Conservation (phyloP, 2,329 filamentous ascomycete species). For the Zarea fungicola region DNA sequence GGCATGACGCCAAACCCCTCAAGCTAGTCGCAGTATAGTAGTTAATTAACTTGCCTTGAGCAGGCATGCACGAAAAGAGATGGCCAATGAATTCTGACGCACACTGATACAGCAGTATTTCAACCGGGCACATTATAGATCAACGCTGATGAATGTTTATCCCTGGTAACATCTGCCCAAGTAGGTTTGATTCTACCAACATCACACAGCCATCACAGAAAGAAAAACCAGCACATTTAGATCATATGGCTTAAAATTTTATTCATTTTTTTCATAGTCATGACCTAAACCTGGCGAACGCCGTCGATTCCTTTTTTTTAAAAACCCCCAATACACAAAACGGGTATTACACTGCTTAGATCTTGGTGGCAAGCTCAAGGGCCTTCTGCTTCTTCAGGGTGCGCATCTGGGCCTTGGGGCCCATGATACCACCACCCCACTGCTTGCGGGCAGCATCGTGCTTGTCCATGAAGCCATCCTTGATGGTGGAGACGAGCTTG, state of each 20-base stretch:
- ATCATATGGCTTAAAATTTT: slow-evolving; percentile 28
- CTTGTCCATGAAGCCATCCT: slow-evolving; percentile 97
- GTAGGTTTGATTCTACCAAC: background rate
- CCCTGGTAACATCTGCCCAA: background rate
- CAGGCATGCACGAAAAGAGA: no score
- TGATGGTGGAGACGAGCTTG: slow-evolving; percentile 93
- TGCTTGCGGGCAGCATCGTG: slow-evolving; percentile 84
- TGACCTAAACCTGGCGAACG: slow-evolving; percentile 37
- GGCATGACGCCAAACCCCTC: no score
- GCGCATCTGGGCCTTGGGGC: slow-evolving; percentile 80
- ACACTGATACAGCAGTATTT: no score
- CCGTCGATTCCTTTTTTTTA: slow-evolving; percentile 28
- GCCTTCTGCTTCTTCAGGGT: slow-evolving; percentile 89
- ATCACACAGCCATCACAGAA: background rate
- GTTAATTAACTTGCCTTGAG: no score
- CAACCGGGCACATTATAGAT: no score
- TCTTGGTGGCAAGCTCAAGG: slow-evolving; percentile 92
- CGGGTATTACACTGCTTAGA: slow-evolving; percentile 57
- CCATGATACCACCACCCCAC: slow-evolving; percentile 99
- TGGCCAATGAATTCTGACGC: no score
- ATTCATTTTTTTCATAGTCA: slow-evolving; percentile 37
- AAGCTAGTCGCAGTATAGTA: no score
- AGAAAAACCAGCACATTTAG: background rate
- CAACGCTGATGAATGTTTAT: no score
- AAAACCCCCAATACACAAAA: slow-evolving; percentile 32